Percentiles rank a stretch among this genome's conserved stretches.
Evolutionary conservation across 2,329 filamentous ascomycete genomes (phyloP).

Genomic region (Diaporthe velutina): DNA sequence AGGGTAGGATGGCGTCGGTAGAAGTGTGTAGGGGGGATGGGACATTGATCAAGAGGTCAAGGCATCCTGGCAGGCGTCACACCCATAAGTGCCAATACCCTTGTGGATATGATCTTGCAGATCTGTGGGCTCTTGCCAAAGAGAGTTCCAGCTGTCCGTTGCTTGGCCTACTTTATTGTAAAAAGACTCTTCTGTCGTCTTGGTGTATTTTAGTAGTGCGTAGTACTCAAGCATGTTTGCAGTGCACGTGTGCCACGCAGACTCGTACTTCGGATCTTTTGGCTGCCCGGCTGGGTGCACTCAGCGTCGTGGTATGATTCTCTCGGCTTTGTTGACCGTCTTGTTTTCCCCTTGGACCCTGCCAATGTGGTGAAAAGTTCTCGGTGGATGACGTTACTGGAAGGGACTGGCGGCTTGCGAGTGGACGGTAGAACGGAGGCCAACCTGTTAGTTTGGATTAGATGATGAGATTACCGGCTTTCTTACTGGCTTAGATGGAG

Average conservation of each 20-base stretch:
- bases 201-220: background rate
- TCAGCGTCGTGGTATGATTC: too few relatives aligned
- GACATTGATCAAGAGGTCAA: background rate
- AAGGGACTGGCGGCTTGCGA: background rate
- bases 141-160: background rate
- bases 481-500: background rate
- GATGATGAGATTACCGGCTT: background rate
- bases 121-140: background rate
- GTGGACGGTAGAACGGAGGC: background rate
- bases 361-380: background rate
- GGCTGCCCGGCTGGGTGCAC: background rate
- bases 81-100: background rate
- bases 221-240: too few relatives aligned
- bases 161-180: background rate
- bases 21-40: background rate
- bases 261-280: background rate
- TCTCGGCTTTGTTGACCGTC: background rate
- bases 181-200: background rate
- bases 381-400: conserved; percentile 7
- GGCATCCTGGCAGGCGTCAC: background rate
- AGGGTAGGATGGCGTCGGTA: background rate
- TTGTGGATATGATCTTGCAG: background rate
- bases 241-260: background rate
- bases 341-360: background rate
- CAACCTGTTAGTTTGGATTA: conserved; percentile 7